These are phyloP conservation scores for Apocynum venetum DNA, from an alignment of 257 asterid species.

Conservation along the genomic window DNA sequence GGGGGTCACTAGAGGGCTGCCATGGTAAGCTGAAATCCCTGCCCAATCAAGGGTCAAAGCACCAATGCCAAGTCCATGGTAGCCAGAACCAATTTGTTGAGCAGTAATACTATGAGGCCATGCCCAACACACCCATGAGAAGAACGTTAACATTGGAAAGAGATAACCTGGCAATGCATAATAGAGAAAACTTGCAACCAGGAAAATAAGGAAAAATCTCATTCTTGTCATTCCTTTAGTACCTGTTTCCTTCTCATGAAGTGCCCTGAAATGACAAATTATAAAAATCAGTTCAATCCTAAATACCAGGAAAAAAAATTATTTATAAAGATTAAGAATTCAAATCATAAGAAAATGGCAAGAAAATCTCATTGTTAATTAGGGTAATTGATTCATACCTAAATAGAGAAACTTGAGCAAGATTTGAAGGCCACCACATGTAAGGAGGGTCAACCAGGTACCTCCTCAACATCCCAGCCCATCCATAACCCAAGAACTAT, in stretches of 20 bases:
- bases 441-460: slow-evolving; percentile 84
- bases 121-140: slow-evolving; percentile 98
- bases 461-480: slow-evolving; percentile 95
- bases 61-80: slow-evolving; percentile 94
- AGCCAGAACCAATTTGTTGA: slow-evolving; percentile 94
- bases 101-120: slow-evolving; percentile 90
- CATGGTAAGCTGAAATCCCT: slow-evolving; percentile 95
- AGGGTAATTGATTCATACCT: slow-evolving; percentile 34
- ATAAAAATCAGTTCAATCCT: too few relatives aligned
- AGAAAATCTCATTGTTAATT: neutral
- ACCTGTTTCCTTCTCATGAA: slow-evolving; percentile 76
- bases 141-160: slow-evolving; percentile 81
- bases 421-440: slow-evolving; percentile 99
- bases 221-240: slow-evolving; percentile 70
- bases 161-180: slow-evolving; percentile 91
- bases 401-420: slow-evolving; percentile 89
- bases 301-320: too few relatives aligned
- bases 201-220: slow-evolving; percentile 70
- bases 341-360: too few relatives aligned
- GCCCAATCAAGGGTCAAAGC: slow-evolving; percentile 99
- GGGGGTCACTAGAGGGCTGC: slow-evolving; percentile 94
- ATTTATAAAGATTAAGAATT: too few relatives aligned
- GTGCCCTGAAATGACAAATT: slow-evolving; percentile 55
- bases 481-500: slow-evolving; percentile 89
- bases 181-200: slow-evolving; percentile 74